A percentile compares a stretch with the other conserved stretches of the same genome.
These are phyloP conservation scores for Wallemia hederae DNA, from an alignment of 1,284 basidiomycete genomes.

Conservation along the genomic window DNA sequence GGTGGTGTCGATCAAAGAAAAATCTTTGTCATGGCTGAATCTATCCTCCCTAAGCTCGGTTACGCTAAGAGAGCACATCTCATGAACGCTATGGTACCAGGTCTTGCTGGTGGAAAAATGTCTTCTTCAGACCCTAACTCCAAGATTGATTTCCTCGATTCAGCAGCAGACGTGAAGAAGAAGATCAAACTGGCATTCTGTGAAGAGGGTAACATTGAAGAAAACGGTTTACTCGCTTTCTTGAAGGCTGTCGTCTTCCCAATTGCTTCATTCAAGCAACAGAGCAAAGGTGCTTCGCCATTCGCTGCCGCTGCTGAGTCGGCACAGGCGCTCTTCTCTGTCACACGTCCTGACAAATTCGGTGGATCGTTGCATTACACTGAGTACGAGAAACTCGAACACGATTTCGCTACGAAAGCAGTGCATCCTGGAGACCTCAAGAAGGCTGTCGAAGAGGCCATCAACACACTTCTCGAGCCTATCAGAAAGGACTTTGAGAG, in stretches of 20 bases:
- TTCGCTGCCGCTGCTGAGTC: slow-evolving; percentile 41
- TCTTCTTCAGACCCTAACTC: slow-evolving; percentile 87
- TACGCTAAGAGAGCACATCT: slow-evolving; percentile 86
- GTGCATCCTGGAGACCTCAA: slow-evolving; percentile 84
- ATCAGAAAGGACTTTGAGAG: slow-evolving; percentile 46
- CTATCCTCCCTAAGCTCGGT: slow-evolving; percentile 73
- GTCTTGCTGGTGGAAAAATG: slow-evolving; percentile 88
- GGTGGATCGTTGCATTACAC: slow-evolving; percentile 58
- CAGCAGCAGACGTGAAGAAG: slow-evolving; percentile 47
- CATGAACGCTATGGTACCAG: slow-evolving; percentile 97
- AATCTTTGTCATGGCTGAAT: slow-evolving; percentile 93
- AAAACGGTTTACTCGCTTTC: slow-evolving; percentile 80
- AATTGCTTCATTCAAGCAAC: slow-evolving; percentile 18
- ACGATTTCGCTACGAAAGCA: slow-evolving; percentile 44
- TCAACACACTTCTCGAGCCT: slow-evolving; percentile 50
- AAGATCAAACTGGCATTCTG: slow-evolving; percentile 87
- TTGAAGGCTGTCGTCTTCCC: slow-evolving; percentile 67
- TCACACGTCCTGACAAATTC: slow-evolving; percentile 44
- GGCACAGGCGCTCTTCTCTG: slow-evolving; percentile 50
- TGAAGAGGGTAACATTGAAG: slow-evolving; percentile 65
- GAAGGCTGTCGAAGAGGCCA: slow-evolving; percentile 36
- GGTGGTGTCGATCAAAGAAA: slow-evolving; percentile 96
- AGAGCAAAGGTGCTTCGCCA: slow-evolving; percentile 20
- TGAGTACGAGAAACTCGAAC: slow-evolving; percentile 34
- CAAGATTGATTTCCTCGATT: slow-evolving; percentile 93